A percentile compares a stretch with the other conserved stretches of the same genome.
Evolutionary conservation across 169 alveolate species (phyloP).

Genomic region (Pseudocohnilembus persalinus): DNA sequence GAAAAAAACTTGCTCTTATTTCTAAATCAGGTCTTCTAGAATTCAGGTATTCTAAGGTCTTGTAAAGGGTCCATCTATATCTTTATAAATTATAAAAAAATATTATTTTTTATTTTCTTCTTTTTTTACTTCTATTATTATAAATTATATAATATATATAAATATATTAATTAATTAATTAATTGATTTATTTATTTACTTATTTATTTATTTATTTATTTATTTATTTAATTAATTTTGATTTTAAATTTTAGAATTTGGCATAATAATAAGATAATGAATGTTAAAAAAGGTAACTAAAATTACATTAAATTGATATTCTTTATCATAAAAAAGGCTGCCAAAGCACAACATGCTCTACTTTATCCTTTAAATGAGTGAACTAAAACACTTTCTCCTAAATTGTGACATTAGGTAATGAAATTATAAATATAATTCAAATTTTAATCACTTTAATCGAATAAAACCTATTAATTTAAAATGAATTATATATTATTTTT

Average conservation of each 20-base stretch:
- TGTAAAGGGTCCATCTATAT: conserved; percentile 78
- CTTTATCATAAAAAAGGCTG: conserved; percentile 81
- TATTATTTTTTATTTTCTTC: not conserved
- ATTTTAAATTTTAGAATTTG: no score
- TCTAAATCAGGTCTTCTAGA: conserved; percentile 82
- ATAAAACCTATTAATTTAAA: conserved; percentile 52
- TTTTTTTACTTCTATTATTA: not conserved
- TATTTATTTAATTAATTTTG: no score
- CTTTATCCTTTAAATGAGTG: conserved; percentile 82
- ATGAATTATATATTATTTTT: not conserved
- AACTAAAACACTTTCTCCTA: conserved; percentile 78
- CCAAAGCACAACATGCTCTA: conserved; percentile 78
- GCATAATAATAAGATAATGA: no score
- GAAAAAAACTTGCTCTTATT: conserved; percentile 72
- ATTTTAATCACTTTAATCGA: conserved; percentile 75
- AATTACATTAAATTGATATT: no score
- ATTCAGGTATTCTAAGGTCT: conserved; percentile 76
- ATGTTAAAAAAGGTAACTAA: no score
- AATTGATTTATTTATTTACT: not conserved
- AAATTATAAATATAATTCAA: conserved; percentile 65
- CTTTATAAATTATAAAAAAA: conserved; percentile 16
- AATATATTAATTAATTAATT: not conserved
- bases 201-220: no score
- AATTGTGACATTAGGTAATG: conserved; percentile 62
- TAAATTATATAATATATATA: not conserved